Base-by-base conservation (phyloP, 768 basidiomycete species). In the Lactifluus subvellereus region DNA sequence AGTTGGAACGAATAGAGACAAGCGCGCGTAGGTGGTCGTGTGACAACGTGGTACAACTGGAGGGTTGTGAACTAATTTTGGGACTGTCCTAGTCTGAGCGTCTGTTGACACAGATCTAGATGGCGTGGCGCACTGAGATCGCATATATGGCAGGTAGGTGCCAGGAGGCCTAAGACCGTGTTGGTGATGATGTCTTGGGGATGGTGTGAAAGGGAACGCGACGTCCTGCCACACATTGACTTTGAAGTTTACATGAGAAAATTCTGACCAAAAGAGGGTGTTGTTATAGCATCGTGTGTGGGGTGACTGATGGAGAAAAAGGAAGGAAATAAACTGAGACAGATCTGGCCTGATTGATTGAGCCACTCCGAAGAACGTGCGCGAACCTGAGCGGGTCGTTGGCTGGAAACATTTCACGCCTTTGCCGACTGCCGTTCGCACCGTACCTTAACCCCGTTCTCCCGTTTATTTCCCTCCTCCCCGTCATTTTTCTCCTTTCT, bases 1-100 rank as follows among this genome's bases (percentile, higher is more conserved):
- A 88, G 68, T 58, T 90, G 89, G 89, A 89, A 91, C 72, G 89
- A 91, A 76, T 90, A 82, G 76, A 76, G 66, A 61, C 42, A 66
- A 48, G 57, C 45, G 55, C 45, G 57, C 16, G 56, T 38, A 42
- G 59, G 33, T 66, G 59, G 64, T 60, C 57, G 58, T 62, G 64
- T 61, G 64, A 69, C 58, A 43, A 56, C 27, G 65, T 48, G 62
- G 9, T 40, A 43, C 8, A 42, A 14, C 22, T 49, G 33, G 27
- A 11, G 43, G 35, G 42, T 22, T n/a, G 59, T 30, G 22, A 18
- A 43, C 43, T 57, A 54, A 38, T 57, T 52, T 48, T 58, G 57
- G 61, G 61, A 45, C 54, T 5, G 20, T 27, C n/a, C 38, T 30
- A 50, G 51, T 47, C 22, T 51, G 43, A 55, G 53, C 54, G 50